Evolutionary conservation across 192 early-diverging fungal species (phyloP), one percentile per base, ranked within the genome.

Genomic region (Obelidium mucronatum): DNA sequence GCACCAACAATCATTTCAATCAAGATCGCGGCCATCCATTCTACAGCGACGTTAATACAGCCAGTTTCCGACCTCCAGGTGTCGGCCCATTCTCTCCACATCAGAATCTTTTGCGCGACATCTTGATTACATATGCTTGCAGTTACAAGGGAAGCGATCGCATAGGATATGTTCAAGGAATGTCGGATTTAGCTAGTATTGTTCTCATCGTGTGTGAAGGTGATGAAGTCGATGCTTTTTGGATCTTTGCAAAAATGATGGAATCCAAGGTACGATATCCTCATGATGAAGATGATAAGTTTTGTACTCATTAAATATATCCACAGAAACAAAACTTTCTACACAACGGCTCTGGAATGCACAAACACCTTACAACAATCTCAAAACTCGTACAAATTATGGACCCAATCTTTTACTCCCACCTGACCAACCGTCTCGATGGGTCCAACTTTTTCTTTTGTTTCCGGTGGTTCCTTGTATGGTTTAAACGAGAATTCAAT

Each of bases 401-500:
- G 28, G 75, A 78, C 51, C 80, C 80, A 4, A 31, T 28, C n/a
- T 67, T 81, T 13, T 51, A 77, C 36, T 24, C 39, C 19, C 75
- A 78, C 37, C 40, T 81, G 36, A 39, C 44, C 5, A 54, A 33
- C 13, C 19, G 34, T 3, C 55, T 59, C 22, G 80, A 74, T 19
- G 58, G 70, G 4, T 34, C 13, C 15, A 97, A 99, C 82, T 87
- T 99, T 68, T 99, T 99, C 76, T 96, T 92, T 80, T 97, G 95
- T 81, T 99, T 98, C 86, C 92, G 98, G 39, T 99, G 97, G 97
- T 84, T 98, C 28, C 78, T 99, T 42, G 90, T 98, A 28, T 93
- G 92, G 84, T 99, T 97, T 59, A 75, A 67, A 37, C 67, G 68
- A 3, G 73, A 68, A 51, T 69, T 76, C 37, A 26, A 36, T 17